Base-by-base conservation (phyloP, 805 yeast species). In the Lipomyces yamadae region DNA sequence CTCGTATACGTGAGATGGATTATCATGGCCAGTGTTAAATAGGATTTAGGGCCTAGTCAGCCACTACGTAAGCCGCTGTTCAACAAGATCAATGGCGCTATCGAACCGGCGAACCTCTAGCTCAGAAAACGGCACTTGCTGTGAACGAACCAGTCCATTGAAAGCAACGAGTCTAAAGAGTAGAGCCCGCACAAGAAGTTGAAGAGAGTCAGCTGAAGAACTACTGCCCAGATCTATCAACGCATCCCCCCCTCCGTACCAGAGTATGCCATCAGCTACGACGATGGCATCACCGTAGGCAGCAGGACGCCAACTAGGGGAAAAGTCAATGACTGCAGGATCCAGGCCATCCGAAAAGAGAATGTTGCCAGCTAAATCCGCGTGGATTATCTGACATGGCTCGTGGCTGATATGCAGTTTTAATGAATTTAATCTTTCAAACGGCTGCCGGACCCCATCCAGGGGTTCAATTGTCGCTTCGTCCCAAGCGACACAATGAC, bases 161-260 rank as follows among this genome's bases (percentile, higher is more conserved):
- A n/a, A 52, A 34, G 55, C n/a, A 52, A 52, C 11, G 55, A 52
- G 55, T 24, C 55, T 18, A 52, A 52, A 52, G 34, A 52, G 15
- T 11, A 52, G 35, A 52, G 55, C 55, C 11, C 55, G 55, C 55
- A 52, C 55, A 52, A 52, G 55, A n/a, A 52, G 55, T 29, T 52
- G 55, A 29, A 52, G 55, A 24, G 29, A 52, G 55, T 11, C 55
- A 1, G 4, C 30, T 24, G 15, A 10, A 15, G 55, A 18, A 32
- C 34, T 10, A 52, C 34, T 10, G 29, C 55, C 55, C 7, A 52
- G 55, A 18, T 52, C 55, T 29, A 52, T 52, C 55, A 52, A 52
- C 10, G 55, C 3, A 33, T 52, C 55, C 10, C 13, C 34, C 2
- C n/a, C 55, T 3, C n/a, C 34, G 3, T 52, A 52, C 55, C 55